A percentile compares a stretch with the other conserved stretches of the same genome.
phyloP scores from a whole-genome alignment of 2,329 filamentous ascomycete genomes.

The Clonostachys sp. region DNA sequence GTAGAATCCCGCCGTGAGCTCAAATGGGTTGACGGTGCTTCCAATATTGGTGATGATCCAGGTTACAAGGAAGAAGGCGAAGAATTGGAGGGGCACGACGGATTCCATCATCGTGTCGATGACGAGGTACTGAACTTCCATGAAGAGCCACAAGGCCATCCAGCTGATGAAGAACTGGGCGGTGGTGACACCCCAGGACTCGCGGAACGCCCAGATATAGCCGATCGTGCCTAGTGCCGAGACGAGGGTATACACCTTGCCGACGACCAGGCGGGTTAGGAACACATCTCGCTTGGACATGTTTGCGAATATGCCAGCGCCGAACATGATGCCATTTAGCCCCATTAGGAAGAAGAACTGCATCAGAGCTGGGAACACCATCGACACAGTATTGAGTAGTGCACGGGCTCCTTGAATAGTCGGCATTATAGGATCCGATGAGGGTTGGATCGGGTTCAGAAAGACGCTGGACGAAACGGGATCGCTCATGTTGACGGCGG shows the following conservation, averaged over 20 bases:
- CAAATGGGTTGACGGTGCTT: slow-evolving; percentile 26
- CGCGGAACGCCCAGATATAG: slow-evolving; percentile 37
- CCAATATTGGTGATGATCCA: slow-evolving; percentile 35
- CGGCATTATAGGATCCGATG: slow-evolving; percentile 17
- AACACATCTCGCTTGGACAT: slow-evolving; percentile 15
- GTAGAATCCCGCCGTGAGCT: slow-evolving; percentile 31
- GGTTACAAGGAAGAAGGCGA: slow-evolving; percentile 34
- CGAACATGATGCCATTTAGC: not conserved
- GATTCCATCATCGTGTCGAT: slow-evolving; percentile 23
- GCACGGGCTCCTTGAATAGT: slow-evolving; percentile 24
- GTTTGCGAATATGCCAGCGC: not conserved
- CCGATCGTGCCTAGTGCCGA: slow-evolving; percentile 29
- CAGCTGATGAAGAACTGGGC: slow-evolving; percentile 15
- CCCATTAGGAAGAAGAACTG: slow-evolving; percentile 16
- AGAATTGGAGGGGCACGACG: slow-evolving; percentile 22
- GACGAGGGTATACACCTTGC: slow-evolving; percentile 22
- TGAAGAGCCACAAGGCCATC: slow-evolving; percentile 29
- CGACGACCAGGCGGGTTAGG: slow-evolving; percentile 14
- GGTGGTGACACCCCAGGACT: slow-evolving; percentile 29
- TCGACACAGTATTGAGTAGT: slow-evolving; percentile 30
- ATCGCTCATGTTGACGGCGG: slow-evolving; percentile 13
- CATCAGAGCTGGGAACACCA: slow-evolving; percentile 26
- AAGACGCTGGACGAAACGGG: slow-evolving; percentile 17
- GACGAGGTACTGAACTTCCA: slow-evolving; percentile 34
- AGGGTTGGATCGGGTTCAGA: slow-evolving; percentile 23